Base-by-base conservation (phyloP, 306 rosid species). In the Casuarina cunninghamiana region DNA sequence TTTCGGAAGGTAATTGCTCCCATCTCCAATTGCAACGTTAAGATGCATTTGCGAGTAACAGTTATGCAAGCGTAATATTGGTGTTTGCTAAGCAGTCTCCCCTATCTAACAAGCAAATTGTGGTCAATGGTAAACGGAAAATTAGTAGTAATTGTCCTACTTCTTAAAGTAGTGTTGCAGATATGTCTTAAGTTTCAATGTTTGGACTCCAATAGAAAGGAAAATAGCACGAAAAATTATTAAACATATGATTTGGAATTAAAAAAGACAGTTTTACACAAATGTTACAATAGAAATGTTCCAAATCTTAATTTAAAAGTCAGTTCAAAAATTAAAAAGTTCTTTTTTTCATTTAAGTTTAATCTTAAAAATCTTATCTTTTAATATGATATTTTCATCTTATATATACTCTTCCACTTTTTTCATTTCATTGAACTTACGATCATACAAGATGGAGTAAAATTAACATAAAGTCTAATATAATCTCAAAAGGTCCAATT, bases 221-320 rank as follows among this genome's bases (percentile, higher is more conserved):
- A 66, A 13, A 9, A 17, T 66, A 15, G 42, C n/a, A 63, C 13
- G 69, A 38, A 3, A 63, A 63, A 38, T 13, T 38, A 19, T 37
- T 2, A 26, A 26, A 26, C 32, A 26, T 26, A 26, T 26, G 32
- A 26, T 26, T 26, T 26, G 32, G 32, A 26, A 63, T 63, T 45
- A 63, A 63, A 63, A 74, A 43, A 60, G 50, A 26, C 61, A 60
- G 63, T 67, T 54, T 39, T 74, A 75, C 44, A 67, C 78, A 83
- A 77, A 76, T 77, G 54, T 74, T 89, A 87, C 94, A 0, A 26
- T 26, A 26, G 32, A 26, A 26, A 26, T 26, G 32, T 26, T 26
- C 32, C 1, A 26, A 26, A 26, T 26, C 32, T 26, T 26, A 26
- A 26, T 26, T 1, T 26, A 26, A 26, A 26, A 26, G 32, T 26